Evolutionary conservation across 345 rosid genomes (phyloP), one percentile per base, ranked within the genome.

Genomic region (Turnera subulata): DNA sequence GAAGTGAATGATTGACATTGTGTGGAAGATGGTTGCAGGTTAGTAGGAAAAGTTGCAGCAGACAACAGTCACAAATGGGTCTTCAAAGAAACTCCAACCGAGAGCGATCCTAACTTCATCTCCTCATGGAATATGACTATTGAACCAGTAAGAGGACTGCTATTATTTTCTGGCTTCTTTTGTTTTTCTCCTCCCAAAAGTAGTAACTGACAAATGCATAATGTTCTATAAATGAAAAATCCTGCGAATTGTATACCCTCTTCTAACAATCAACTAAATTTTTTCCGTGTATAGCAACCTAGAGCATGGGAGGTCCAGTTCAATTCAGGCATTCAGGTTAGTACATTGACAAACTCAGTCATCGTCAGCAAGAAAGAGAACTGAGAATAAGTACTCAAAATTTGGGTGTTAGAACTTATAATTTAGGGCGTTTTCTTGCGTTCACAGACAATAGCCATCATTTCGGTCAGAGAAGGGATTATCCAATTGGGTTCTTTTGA

Each of bases 1-100:
- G 38, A 38, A 25, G 49, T 10, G 15, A 47, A 18, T 47, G 46
- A 20, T 25, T 40, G 32, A 43, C 19, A 4, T 8, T 44, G 4
- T 38, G 11, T 48, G 11, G 29, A 32, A 18, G n/a, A 56, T 50
- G 39, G 46, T 56, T 71, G 56, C 85, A 85, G 93, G 56, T 70
- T 85, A 51, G 75, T 83, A 1, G 93, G 93, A 16, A 85, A 85
- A 70, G 80, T 85, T 68, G 89, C 93, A 37, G 93, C 86, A 45
- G 93, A 85, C 16, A 77, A 75, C 60, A 79, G 84, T 66, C 93
- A 85, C 73, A 85, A 76, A 65, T 85, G 89, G 93, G 80, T 83
- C 45, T 74, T 72, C 46, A 80, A 64, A 47, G 84, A 77, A 65
- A 66, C 64, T 58, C 48, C 64, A 53, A 77, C 59, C 68, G 79